Evolutionary conservation across 2,329 filamentous ascomycete genomes (phyloP).

Genomic region (Neopestalotiopsis sp.): DNA sequence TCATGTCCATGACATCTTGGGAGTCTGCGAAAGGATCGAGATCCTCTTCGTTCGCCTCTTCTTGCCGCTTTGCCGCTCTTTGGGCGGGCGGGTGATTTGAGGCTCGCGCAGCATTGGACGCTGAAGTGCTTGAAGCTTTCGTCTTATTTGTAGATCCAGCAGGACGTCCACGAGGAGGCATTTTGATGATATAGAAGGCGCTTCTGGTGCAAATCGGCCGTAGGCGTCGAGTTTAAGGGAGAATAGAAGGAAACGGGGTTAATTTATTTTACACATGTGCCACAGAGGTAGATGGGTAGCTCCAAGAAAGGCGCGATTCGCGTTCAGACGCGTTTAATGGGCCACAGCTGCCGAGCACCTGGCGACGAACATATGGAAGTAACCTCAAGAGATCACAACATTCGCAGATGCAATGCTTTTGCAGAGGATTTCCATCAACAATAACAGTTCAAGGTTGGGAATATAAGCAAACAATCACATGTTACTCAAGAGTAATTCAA

Average conservation of each 20-base stretch:
- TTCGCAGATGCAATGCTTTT: background rate
- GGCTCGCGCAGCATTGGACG: conserved; percentile 21
- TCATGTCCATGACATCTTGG: conserved; percentile 26
- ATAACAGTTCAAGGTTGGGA: background rate
- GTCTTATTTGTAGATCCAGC: conserved; percentile 23
- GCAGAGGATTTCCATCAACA: background rate
- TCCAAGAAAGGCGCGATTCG: background rate
- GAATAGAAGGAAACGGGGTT: background rate
- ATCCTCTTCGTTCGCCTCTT: conserved; percentile 22
- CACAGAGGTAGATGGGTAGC: background rate
- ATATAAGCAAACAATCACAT: background rate
- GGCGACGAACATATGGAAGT: background rate
- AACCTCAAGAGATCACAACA: background rate
- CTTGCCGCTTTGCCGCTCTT: background rate
- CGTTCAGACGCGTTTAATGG: background rate
- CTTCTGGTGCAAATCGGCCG: background rate
- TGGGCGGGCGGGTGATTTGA: background rate
- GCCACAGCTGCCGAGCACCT: background rate
- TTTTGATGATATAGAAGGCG: conserved; percentile 24
- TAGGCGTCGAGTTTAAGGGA: background rate
- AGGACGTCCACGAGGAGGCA: conserved; percentile 50
- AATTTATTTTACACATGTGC: background rate
- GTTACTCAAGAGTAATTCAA: background rate
- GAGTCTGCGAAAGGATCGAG: conserved; percentile 33
- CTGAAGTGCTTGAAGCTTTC: conserved; percentile 22